A percentile compares a stretch with the other conserved stretches of the same genome.
phyloP scores from a whole-genome alignment of 2,329 filamentous ascomycete genomes.

The Colletotrichum acutatum region DNA sequence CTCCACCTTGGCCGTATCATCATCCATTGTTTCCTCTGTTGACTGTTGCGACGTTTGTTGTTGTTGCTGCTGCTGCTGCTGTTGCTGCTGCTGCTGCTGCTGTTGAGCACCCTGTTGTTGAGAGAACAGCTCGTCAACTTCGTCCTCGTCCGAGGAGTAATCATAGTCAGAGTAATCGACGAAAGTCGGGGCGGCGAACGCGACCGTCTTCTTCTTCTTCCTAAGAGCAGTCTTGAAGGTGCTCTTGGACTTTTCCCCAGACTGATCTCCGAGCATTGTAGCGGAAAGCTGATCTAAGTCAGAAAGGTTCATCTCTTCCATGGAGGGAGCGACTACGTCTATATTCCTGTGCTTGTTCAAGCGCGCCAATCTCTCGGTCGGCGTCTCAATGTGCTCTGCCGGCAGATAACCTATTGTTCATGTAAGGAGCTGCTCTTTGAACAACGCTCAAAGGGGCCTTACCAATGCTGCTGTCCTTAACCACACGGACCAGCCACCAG shows the following conservation, averaged over 20 bases:
- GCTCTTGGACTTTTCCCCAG: slow-evolving; percentile 80
- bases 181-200: slow-evolving; percentile 86
- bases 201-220: slow-evolving; percentile 86
- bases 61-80: slow-evolving; percentile 36
- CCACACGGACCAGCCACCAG: slow-evolving; percentile 98
- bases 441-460: slow-evolving; percentile 37
- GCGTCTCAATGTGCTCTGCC: slow-evolving; percentile 98
- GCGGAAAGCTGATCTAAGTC: slow-evolving; percentile 64
- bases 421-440: not conserved
- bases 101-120: slow-evolving; percentile 46
- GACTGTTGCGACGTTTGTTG: slow-evolving; percentile 37
- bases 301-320: slow-evolving; percentile 38
- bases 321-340: slow-evolving; percentile 72
- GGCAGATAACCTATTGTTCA: slow-evolving; percentile 83
- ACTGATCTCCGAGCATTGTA: slow-evolving; percentile 70
- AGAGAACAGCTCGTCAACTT: slow-evolving; percentile 58
- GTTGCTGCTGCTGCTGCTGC: slow-evolving; percentile 45
- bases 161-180: slow-evolving; percentile 89
- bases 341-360: slow-evolving; percentile 98
- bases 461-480: slow-evolving; percentile 97
- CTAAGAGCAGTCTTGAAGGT: slow-evolving; percentile 87
- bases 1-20: slow-evolving; percentile 66
- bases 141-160: slow-evolving; percentile 84
- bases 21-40: slow-evolving; percentile 50
- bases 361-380: slow-evolving; percentile 91